Conservation (phyloP, 2,329 filamentous ascomycete genomes). For the Stagonosporopsis rhizophila region DNA sequence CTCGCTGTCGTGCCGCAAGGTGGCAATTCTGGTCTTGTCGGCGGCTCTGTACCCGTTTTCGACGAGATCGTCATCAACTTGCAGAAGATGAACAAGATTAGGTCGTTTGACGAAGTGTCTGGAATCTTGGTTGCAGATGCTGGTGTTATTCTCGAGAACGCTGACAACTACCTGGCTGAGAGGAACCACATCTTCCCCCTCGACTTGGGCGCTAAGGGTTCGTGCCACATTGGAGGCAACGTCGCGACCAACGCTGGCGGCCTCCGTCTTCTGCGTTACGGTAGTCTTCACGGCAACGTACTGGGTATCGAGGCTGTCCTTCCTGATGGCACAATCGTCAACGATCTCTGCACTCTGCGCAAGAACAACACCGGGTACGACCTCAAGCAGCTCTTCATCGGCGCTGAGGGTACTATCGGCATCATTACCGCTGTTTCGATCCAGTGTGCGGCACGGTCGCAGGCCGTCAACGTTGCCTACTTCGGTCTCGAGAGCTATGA, state of each 20-base stretch:
- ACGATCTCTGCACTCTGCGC: slow-evolving; percentile 84
- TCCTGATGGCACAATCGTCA: slow-evolving; percentile 88
- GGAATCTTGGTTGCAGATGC: slow-evolving; percentile 90
- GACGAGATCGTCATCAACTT: slow-evolving; percentile 97
- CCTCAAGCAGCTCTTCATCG: slow-evolving; percentile 95
- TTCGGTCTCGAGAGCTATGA: slow-evolving; percentile 91
- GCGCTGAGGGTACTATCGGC: slow-evolving; percentile 91
- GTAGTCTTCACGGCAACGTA: slow-evolving; percentile 91
- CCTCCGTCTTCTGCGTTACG: slow-evolving; percentile 86
- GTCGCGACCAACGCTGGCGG: slow-evolving; percentile 96
- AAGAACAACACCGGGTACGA: slow-evolving; percentile 99
- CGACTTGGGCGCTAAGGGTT: slow-evolving; percentile 97
- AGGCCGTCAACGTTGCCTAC: slow-evolving; percentile 92
- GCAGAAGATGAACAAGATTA: slow-evolving; percentile 87
- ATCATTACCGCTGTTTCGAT: slow-evolving; percentile 92
- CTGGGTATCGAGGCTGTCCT: slow-evolving; percentile 92
- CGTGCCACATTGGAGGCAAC: slow-evolving; percentile 95
- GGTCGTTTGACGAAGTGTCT: slow-evolving; percentile 91
- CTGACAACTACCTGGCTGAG: slow-evolving; percentile 84
- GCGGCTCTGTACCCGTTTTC: slow-evolving; percentile 94
- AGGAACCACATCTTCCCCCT: slow-evolving; percentile 90
- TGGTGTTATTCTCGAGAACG: slow-evolving; percentile 87
- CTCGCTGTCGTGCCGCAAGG: slow-evolving; percentile 96
- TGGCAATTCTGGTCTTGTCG: slow-evolving; percentile 94
- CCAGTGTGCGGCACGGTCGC: slow-evolving; percentile 84